These are phyloP conservation scores for Debaryomyces coudertii DNA, from an alignment of 1,139 yeast species.

Conservation along the genomic window DNA sequence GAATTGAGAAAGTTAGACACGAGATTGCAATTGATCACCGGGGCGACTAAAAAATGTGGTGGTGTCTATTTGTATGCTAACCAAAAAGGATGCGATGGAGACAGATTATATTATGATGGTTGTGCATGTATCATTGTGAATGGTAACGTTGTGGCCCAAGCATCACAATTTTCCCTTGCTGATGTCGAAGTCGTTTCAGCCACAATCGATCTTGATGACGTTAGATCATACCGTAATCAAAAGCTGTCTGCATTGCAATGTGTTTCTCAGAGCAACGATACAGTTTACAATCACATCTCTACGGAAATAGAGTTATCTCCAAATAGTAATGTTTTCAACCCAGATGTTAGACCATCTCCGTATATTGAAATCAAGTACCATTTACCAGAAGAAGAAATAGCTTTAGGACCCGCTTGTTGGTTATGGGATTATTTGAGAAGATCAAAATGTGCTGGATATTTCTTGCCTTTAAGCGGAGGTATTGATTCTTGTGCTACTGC, in stretches of 20 bases:
- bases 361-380: conserved; percentile 61
- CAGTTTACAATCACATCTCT: conserved; percentile 63
- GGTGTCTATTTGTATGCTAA: conserved; percentile 92
- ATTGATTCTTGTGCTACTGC: conserved; percentile 98
- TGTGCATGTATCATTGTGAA: conserved; percentile 93
- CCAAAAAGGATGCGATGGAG: conserved; percentile 98
- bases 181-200: conserved; percentile 96
- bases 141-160: conserved; percentile 91
- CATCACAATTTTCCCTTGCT: conserved; percentile 79
- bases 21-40: conserved; percentile 79
- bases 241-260: conserved; percentile 84
- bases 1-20: conserved; percentile 88
- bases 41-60: conserved; percentile 95
- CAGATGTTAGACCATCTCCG: conserved; percentile 62
- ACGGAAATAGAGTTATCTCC: conserved; percentile 68
- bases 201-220: conserved; percentile 90
- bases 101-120: conserved; percentile 93
- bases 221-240: conserved; percentile 75
- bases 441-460: conserved; percentile 86
- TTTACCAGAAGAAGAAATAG: conserved; percentile 92
- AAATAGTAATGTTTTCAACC: conserved; percentile 58
- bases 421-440: conserved; percentile 96
- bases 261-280: conserved; percentile 41
- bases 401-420: conserved; percentile 99
- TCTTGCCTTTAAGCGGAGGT: conserved; percentile 94